Evolutionary conservation across 2,329 filamentous ascomycete species (phyloP).

Genomic region (Pseudogymnoascus sp.): DNA sequence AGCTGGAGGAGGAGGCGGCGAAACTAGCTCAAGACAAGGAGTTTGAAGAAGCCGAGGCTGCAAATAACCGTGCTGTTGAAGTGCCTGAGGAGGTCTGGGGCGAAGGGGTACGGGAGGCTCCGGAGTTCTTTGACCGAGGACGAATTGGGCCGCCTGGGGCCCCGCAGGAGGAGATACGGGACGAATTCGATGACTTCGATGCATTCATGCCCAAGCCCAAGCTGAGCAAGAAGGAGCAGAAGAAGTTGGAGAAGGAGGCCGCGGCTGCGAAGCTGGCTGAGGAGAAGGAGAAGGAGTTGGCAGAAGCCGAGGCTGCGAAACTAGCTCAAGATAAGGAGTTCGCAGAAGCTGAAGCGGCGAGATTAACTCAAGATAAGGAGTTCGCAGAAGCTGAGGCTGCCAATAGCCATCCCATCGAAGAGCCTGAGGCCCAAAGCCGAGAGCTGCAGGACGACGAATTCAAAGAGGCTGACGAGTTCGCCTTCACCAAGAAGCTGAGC

Average conservation of each 20-base stretch:
- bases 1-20: conserved; percentile 16
- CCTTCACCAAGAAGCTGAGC: not conserved
- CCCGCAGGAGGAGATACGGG: not conserved
- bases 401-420: not conserved
- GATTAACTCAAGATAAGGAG: not conserved
- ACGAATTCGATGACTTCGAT: conserved; percentile 18
- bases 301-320: not conserved
- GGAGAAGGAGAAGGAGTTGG: no score
- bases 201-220: conserved; percentile 28
- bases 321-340: not conserved
- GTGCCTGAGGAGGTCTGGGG: not conserved
- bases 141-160: not conserved
- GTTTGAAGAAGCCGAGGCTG: not conserved
- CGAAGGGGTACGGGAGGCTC: conserved; percentile 14
- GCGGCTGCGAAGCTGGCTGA: not conserved
- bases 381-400: not conserved
- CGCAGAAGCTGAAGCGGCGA: not conserved
- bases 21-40: not conserved
- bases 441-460: not conserved
- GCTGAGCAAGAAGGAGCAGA: conserved; percentile 42
- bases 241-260: conserved; percentile 28
- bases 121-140: not conserved
- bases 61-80: not conserved
- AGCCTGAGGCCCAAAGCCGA: not conserved
- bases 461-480: conserved; percentile 16